Conservation (phyloP, 192 early-diverging fungal species). For the Coemansia sp. region DNA sequence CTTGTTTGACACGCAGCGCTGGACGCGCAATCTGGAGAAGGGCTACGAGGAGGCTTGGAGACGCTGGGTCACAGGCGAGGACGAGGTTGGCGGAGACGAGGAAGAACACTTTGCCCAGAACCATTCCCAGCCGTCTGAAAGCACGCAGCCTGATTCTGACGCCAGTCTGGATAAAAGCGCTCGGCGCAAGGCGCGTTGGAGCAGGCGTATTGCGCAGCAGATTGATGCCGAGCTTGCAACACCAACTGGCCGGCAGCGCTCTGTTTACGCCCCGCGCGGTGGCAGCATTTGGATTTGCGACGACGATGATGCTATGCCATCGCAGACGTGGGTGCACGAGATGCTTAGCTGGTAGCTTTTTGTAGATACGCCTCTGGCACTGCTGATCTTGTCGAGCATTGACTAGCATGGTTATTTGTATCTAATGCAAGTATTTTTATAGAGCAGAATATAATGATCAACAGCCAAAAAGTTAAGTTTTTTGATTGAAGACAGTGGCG, state of each 20-base stretch:
- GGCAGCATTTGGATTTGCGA: constrained; percentile 51
- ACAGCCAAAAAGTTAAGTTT: no score
- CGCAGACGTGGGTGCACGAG: constrained; percentile 41
- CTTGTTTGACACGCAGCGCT: constrained; percentile 84
- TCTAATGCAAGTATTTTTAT: background rate
- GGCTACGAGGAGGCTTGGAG: constrained; percentile 72
- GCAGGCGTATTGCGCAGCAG: constrained; percentile 29
- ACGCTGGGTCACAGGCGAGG: constrained; percentile 60
- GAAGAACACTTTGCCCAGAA: background rate
- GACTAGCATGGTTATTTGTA: background rate
- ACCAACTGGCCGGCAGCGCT: background rate
- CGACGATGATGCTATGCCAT: constrained; percentile 51
- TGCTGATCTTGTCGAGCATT: background rate
- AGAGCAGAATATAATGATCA: no score
- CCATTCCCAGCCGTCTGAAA: background rate
- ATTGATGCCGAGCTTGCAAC: constrained; percentile 12
- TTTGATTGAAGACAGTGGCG: no score
- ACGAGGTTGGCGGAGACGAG: constrained; percentile 20
- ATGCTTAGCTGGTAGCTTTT: constrained; percentile 32
- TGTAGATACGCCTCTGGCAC: background rate
- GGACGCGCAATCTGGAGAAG: constrained; percentile 80
- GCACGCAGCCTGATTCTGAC: background rate
- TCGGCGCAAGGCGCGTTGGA: constrained; percentile 25
- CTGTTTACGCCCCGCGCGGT: constrained; percentile 41
- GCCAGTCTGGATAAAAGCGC: constrained; percentile 1